A percentile compares a stretch with the other conserved stretches of the same genome.
phyloP scores from a whole-genome alignment of 257 asterid species.

The Salvia rosmarinus region DNA sequence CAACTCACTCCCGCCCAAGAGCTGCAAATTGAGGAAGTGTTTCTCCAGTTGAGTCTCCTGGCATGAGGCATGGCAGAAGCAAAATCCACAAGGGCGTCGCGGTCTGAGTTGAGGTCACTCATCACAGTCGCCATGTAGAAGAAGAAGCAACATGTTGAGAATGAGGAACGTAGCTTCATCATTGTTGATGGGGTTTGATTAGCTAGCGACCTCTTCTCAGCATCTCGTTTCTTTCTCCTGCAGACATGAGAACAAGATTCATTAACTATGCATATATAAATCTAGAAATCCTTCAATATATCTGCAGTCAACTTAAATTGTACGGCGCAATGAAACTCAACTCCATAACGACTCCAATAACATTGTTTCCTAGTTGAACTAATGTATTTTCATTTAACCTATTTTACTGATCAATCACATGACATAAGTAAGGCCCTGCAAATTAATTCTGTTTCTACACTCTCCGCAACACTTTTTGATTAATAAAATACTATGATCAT shows the following conservation, averaged over 20 bases:
- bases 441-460: no score
- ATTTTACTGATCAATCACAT: no score
- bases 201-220: conserved; percentile 11
- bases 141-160: conserved; percentile 16
- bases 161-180: conserved; percentile 40
- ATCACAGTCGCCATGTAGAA: conserved; percentile 27
- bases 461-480: no score
- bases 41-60: conserved; percentile 59
- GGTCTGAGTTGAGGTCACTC: conserved; percentile 64
- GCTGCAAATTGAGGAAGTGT: conserved; percentile 52
- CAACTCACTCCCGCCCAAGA: conserved; percentile 74
- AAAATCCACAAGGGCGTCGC: conserved; percentile 71
- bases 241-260: not conserved
- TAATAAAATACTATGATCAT: not conserved
- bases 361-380: not conserved
- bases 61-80: conserved; percentile 57
- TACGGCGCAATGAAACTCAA: no score
- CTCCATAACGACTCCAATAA: no score
- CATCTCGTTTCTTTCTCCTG: conserved; percentile 7
- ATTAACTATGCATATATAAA: not conserved
- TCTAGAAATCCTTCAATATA: no score
- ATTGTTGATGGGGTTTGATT: conserved; percentile 13
- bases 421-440: no score
- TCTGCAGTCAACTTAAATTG: no score
- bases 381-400: no score